Percentiles rank a stretch among this genome's conserved stretches.
phyloP scores from a whole-genome alignment of 352 stramenopile species.

The Elongisporangium prolatum region DNA sequence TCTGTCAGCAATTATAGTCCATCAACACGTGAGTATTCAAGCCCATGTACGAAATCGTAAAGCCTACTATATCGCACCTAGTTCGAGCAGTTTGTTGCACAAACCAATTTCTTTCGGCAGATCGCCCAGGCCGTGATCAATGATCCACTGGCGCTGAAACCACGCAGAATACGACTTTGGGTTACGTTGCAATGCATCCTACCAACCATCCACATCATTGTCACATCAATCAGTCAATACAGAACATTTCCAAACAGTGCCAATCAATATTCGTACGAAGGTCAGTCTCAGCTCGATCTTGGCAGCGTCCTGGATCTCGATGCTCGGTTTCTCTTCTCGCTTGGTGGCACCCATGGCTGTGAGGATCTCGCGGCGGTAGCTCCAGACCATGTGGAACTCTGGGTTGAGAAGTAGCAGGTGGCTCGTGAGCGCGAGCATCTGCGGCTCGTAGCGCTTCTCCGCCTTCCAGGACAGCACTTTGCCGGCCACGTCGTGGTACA shows the following conservation, averaged over 20 bases:
- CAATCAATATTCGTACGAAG: constrained; percentile 17
- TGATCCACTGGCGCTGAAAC: constrained; percentile 86
- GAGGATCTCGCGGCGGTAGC: constrained; percentile 92
- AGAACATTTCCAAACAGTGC: too few relatives aligned
- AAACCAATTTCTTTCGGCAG: constrained; percentile 71
- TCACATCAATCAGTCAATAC: constrained; percentile 3
- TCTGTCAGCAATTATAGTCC: constrained; percentile 69
- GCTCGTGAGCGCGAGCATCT: constrained; percentile 80
- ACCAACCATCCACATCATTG: constrained; percentile 3
- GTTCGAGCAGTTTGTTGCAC: constrained; percentile 68
- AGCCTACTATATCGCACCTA: constrained; percentile 48
- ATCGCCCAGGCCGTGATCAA: constrained; percentile 64
- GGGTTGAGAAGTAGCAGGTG: constrained; percentile 95
- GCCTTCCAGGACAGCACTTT: constrained; percentile 67
- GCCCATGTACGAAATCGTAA: too few relatives aligned
- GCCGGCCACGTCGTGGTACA: constrained; percentile 73
- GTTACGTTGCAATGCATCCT: constrained; percentile 92
- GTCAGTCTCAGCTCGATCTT: constrained; percentile 90
- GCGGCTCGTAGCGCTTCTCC: constrained; percentile 39
- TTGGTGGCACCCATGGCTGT: constrained; percentile 25
- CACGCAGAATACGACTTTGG: constrained; percentile 96
- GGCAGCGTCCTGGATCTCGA: constrained; percentile 40
- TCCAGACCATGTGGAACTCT: constrained; percentile 97
- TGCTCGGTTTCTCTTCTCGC: constrained; percentile 15
- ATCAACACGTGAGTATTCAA: neutral